Percentiles rank a stretch among this genome's conserved stretches.
phyloP scores from a whole-genome alignment of 129 eudicot species.

The Flaveria sonorensis region DNA sequence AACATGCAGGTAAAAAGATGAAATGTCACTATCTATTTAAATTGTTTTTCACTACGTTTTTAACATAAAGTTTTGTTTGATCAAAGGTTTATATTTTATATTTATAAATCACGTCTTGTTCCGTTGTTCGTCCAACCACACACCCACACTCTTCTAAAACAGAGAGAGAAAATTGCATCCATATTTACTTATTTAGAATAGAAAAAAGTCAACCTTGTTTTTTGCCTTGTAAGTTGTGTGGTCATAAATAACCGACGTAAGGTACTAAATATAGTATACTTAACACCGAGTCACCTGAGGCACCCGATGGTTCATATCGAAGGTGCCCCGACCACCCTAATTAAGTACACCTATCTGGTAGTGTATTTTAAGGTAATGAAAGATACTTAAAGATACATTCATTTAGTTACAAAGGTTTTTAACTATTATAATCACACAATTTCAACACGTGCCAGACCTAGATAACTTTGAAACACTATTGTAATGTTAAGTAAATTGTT shows the following conservation, averaged over 20 bases:
- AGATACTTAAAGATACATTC: too few species aligned
- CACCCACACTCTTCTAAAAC: neutral
- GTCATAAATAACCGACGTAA: neutral
- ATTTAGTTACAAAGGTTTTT: too few species aligned
- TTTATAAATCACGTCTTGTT: neutral
- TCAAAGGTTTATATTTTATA: neutral
- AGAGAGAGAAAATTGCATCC: neutral
- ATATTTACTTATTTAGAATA: neutral
- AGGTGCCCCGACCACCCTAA: too few species aligned
- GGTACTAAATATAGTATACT: neutral
- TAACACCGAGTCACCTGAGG: neutral
- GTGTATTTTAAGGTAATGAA: too few species aligned
- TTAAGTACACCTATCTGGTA: too few species aligned
- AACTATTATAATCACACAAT: too few species aligned
- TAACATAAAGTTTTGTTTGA: neutral
- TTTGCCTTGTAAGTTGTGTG: neutral
- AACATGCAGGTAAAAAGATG: neutral
- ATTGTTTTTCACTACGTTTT: neutral
- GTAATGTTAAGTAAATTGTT: too few species aligned
- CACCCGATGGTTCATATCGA: too few species aligned
- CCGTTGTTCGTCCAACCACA: neutral
- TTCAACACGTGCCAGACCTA: too few species aligned
- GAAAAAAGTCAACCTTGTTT: constrained; percentile 8
- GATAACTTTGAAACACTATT: too few species aligned
- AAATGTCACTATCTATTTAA: neutral